These are phyloP conservation scores for Diversispora eburnea DNA, from an alignment of 192 early-diverging fungal genomes.

Conservation along the genomic window DNA sequence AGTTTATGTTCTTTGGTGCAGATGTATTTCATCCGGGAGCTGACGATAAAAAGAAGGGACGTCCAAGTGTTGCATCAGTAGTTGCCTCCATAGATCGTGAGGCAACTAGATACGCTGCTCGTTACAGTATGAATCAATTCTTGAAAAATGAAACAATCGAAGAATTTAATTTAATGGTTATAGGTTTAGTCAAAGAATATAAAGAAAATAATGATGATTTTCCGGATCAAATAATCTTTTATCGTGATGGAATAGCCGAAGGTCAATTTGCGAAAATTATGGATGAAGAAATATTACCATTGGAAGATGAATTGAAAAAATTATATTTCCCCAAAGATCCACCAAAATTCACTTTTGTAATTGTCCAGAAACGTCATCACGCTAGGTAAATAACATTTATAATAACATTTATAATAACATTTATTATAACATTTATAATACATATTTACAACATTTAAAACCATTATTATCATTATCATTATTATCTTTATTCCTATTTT, in stretches of 20 bases:
- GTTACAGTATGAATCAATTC: slow-evolving; percentile 28
- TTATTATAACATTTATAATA: not conserved
- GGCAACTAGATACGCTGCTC: slow-evolving; percentile 54
- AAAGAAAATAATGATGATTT: slow-evolving; percentile 50
- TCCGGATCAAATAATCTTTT: slow-evolving; percentile 71
- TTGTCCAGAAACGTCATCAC: not conserved
- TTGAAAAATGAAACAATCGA: slow-evolving; percentile 56
- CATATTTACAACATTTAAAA: not conserved
- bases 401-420: not conserved
- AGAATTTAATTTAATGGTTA: slow-evolving; percentile 59
- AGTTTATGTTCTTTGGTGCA: not conserved
- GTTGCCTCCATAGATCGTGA: slow-evolving; percentile 50
- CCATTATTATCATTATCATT: no score
- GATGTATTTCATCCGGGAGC: not conserved
- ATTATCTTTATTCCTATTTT: no score
- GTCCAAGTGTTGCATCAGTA: not conserved
- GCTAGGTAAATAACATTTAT: not conserved
- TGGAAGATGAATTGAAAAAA: not conserved
- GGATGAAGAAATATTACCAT: not conserved
- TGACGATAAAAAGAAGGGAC: not conserved
- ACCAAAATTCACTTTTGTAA: slow-evolving; percentile 3
- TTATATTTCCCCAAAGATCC: not conserved
- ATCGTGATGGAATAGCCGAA: slow-evolving; percentile 84
- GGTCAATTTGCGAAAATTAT: slow-evolving; percentile 45
- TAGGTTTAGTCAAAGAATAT: slow-evolving; percentile 46